Evolutionary conservation across 768 basidiomycete species (phyloP).

Genomic region (Suillus sp.): DNA sequence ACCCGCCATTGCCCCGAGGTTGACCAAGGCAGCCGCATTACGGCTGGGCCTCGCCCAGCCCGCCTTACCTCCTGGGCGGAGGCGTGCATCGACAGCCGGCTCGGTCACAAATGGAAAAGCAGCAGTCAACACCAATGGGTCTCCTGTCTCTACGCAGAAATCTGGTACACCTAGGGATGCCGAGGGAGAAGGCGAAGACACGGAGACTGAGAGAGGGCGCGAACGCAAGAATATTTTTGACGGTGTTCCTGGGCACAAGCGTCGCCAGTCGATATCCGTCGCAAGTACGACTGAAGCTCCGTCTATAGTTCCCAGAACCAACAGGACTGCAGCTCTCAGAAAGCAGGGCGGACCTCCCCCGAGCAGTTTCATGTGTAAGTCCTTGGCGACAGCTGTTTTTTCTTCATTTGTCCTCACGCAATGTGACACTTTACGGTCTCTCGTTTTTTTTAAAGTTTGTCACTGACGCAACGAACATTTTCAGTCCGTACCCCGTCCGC

Average conservation of each 20-base stretch:
- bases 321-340: conserved; percentile 46
- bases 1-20: conserved; percentile 68
- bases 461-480: not conserved
- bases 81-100: conserved; percentile 37
- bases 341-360: conserved; percentile 55
- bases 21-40: conserved; percentile 76
- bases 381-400: not conserved
- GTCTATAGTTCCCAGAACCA: conserved; percentile 44
- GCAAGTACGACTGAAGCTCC: conserved; percentile 48
- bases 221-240: conserved; percentile 59
- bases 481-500: conserved; percentile 50
- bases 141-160: conserved; percentile 18
- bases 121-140: conserved; percentile 9
- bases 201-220: conserved; percentile 24
- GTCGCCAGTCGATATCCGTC: conserved; percentile 73
- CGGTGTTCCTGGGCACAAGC: conserved; percentile 84
- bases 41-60: conserved; percentile 55
- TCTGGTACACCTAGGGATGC: not conserved
- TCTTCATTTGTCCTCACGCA: not conserved
- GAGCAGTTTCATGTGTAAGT: conserved; percentile 72
- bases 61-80: conserved; percentile 41
- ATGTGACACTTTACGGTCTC: not conserved
- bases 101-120: conserved; percentile 26
- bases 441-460: conserved; percentile 11
- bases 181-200: conserved; percentile 32